A percentile compares a stretch with the other conserved stretches of the same genome.
Conservation (phyloP, 2,329 filamentous ascomycete genomes). For the Cordyceps militaris region DNA sequence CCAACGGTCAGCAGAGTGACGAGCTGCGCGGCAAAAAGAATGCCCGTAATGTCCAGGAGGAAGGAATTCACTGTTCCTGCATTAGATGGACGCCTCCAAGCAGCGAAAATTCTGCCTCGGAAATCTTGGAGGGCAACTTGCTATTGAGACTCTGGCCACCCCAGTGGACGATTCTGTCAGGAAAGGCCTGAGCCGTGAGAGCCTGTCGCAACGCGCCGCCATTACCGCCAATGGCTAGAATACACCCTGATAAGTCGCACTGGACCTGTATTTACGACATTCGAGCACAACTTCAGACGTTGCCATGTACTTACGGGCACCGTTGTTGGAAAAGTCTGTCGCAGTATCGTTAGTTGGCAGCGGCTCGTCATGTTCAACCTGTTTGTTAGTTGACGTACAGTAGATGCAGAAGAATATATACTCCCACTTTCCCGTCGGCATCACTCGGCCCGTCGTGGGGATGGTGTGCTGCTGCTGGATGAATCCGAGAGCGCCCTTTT, state of each 20-base stretch:
- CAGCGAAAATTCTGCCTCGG: too few relatives aligned
- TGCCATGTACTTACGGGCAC: conserved; percentile 12
- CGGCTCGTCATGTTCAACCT: background rate
- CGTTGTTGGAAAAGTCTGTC: conserved; percentile 16
- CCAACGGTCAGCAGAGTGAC: conserved; percentile 17
- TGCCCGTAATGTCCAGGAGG: conserved; percentile 18
- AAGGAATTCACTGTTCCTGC: conserved; percentile 16
- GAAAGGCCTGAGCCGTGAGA: conserved; percentile 10
- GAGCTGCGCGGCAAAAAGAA: conserved; percentile 19
- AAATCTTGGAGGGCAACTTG: background rate
- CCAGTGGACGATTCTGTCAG: conserved; percentile 11
- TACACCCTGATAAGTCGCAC: background rate
- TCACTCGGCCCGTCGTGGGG: conserved; percentile 13
- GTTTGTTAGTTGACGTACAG: conserved; percentile 1
- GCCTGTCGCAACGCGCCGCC: conserved; percentile 14
- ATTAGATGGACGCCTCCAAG: background rate
- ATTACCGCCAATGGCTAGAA: conserved; percentile 15
- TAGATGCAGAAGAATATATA: conserved; percentile 16
- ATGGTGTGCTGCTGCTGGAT: conserved; percentile 15
- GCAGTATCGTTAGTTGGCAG: background rate
- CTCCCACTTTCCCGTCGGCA: conserved; percentile 16
- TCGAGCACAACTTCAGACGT: background rate
- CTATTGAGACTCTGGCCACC: conserved; percentile 7
- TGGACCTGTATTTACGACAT: too few relatives aligned
- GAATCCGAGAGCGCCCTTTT: conserved; percentile 10